Base-by-base conservation (phyloP, 805 yeast species). In the Lachancea quebecensis region DNA sequence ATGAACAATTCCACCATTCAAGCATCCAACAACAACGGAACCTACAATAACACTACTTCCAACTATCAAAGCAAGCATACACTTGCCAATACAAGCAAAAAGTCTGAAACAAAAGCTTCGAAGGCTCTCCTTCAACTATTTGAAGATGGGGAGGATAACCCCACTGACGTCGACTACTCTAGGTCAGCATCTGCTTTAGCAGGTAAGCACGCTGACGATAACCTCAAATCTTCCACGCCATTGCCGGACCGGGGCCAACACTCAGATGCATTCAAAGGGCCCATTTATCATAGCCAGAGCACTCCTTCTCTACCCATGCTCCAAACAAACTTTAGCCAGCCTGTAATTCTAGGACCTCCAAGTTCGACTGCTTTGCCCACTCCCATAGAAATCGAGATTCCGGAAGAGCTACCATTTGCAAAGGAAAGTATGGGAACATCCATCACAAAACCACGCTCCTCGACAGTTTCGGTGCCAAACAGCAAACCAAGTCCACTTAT, bases 71-170 rank as follows among this genome's bases (percentile, higher is more conserved):
- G 40, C 37, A 50, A 50, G 35, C 54, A 53, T 38, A 50, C 57
- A 45, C 56, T 58, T 25, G 57, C 60, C 10, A 57, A 65, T 4
- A 68, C 70, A 38, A 45, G 43, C 17, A 53, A 54, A 38, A 51
- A 48, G 17, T 44, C 53, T 1, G 61, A 57, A n/a, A 35, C 60
- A 2, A 54, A 59, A 41, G 82, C 87, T 0, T 95, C 95, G 0
- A 80, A 78, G 58, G 82, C 93, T 2, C 66, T 88, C 29, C 65
- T 82, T 47, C 79, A 80, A 58, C 63, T 88, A 25, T 87, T 87
- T 59, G 88, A 82, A 52, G 80, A 77, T 25, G 66, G 58, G 10
- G 70, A 63, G 18, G 62, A 60, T 37, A 54, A 53, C 40, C 29
- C 43, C 46, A 21, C 44, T 25, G 50, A 49, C 29, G 38, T 50